These are phyloP conservation scores for Pseudozyma tsukubaensis DNA, from an alignment of 1,284 basidiomycete species.

Conservation along the genomic window DNA sequence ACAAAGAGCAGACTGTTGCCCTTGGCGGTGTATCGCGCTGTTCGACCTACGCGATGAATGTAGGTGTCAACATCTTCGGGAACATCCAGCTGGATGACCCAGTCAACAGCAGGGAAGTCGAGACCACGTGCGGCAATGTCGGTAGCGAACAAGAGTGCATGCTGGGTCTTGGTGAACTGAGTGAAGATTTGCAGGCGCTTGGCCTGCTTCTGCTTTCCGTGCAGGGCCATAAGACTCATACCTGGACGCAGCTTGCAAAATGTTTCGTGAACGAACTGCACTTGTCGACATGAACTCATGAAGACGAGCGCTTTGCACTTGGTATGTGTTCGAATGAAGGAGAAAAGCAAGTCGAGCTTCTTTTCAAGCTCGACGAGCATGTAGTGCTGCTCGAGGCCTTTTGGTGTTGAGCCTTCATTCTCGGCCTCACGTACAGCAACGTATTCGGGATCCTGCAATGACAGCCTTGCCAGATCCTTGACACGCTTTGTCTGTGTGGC, in stretches of 20 bases:
- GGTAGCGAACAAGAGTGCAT: constrained; percentile 73
- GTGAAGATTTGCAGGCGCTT: constrained; percentile 75
- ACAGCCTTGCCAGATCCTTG: constrained; percentile 87
- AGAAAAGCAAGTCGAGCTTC: constrained; percentile 92
- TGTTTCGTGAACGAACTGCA: constrained; percentile 87
- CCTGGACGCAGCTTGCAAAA: constrained; percentile 96
- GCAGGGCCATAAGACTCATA: constrained; percentile 87
- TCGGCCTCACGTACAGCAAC: constrained; percentile 72
- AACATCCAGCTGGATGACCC: constrained; percentile 97
- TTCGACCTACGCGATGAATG: constrained; percentile 95
- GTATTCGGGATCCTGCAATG: constrained; percentile 83
- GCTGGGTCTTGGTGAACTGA: constrained; percentile 60
- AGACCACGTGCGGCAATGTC: constrained; percentile 96
- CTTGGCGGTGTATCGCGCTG: constrained; percentile 89
- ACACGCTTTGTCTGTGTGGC: constrained; percentile 95
- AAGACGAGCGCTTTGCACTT: constrained; percentile 94
- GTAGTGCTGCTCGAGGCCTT: constrained; percentile 90
- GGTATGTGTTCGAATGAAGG: constrained; percentile 93
- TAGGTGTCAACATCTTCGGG: constrained; percentile 99
- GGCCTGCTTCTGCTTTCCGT: constrained; percentile 96
- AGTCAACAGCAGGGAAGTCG: constrained; percentile 96
- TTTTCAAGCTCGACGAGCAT: constrained; percentile 83
- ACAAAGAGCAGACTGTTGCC: constrained; percentile 88
- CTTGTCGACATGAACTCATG: constrained; percentile 92
- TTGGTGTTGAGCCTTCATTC: constrained; percentile 72